Evolutionary conservation across 2,329 filamentous ascomycete species (phyloP), one percentile per base, ranked within the genome.

Genomic region (Achaetomium macrosporum): DNA sequence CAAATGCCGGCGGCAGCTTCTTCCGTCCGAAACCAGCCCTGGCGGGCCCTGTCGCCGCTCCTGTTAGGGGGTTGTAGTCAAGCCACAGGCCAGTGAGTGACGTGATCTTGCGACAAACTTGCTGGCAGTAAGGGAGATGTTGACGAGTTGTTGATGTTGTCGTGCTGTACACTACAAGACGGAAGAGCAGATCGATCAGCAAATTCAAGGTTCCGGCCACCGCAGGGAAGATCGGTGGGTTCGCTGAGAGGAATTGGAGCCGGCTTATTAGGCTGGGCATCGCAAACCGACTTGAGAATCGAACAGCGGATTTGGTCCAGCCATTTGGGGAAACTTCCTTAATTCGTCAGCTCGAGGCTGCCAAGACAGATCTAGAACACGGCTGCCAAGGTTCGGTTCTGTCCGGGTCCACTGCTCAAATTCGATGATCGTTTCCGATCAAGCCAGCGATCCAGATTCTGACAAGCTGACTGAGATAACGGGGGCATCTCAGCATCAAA

Each of bases 311-410:
- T 30, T 31, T 39, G 33, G 16, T 49, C 47, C 47, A 42, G 47
- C 29, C 16, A 6, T 31, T 10, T 25, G 42, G 42, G 17, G 17
- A 31, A 35, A 25, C 42, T 40, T 33, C 29, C 29, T 29, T 12
- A 17, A 47, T 52, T 52, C 37, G 50, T 39, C 39, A 20, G 31
- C 37, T 3, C 6, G 13, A 9, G 6, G 25, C n/a, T n/a, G 51
- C 47, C 47, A 54, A 50, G 51, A 37, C n/a, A 13, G 42, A n/a
- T 47, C 51, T 43, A 54, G 51, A 50, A 25, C 51, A n/a, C 25
- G n/a, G 19, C 12, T 2, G 33, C 17, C 42, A 41, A 33, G 42
- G 47, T 15, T n/a, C 30, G 47, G n/a, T n/a, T 42, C 35, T 39
- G 13, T 11, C n/a, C 20, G 17, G 30, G 42, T 42, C 40, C 45